Evolutionary conservation across 345 rosid species (phyloP), one percentile per base, ranked within the genome.

Genomic region (Melaleuca quinquenervia): DNA sequence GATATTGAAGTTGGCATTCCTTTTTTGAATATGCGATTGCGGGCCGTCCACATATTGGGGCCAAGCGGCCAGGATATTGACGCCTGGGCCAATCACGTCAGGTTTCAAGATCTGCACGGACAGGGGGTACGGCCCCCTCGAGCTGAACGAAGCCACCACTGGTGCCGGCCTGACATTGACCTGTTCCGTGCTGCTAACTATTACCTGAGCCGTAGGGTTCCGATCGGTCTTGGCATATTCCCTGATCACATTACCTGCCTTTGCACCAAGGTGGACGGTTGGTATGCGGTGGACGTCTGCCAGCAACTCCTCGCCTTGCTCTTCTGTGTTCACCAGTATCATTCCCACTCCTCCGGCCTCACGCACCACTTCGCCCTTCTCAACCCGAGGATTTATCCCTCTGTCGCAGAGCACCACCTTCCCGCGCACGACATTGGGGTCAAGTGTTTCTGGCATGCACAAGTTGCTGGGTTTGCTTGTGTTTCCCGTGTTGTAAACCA

Each of bases 31-130:
- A 54, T 91, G 95, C 32, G 94, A 89, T 50, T 92, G 94, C 10
- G 96, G 93, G 56, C 96, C 96, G 21, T 96, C 97, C 52, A 91
- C 55, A 6, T 95, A 93, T 51, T 91, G 94, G 3, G 98, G 89
- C 98, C 98, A 95, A 3, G 91, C 95, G 16, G 97, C 95, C 85
- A 95, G 83, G 36, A 96, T 96, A 87, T 93, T 92, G 53, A 96
- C 97, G 0, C 98, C 98, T 1, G 99, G 98, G 52, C 96, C 98
- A 89, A 95, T 93, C 58, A 96, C 86, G 88, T 96, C 98, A 41
- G 99, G 99, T 83, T 96, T 96, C 94, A 94, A 86, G 64, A 95
- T 93, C 86, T 94, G 92, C 22, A 94, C 93, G 6, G 94, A 94
- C 32, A 91, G 94, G 88, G 87, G 55, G 78, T 94, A 94, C 1